Percentiles rank a stretch among this genome's conserved stretches.
phyloP scores from a whole-genome alignment of 2,329 filamentous ascomycete genomes.

The Alternaria rosae region DNA sequence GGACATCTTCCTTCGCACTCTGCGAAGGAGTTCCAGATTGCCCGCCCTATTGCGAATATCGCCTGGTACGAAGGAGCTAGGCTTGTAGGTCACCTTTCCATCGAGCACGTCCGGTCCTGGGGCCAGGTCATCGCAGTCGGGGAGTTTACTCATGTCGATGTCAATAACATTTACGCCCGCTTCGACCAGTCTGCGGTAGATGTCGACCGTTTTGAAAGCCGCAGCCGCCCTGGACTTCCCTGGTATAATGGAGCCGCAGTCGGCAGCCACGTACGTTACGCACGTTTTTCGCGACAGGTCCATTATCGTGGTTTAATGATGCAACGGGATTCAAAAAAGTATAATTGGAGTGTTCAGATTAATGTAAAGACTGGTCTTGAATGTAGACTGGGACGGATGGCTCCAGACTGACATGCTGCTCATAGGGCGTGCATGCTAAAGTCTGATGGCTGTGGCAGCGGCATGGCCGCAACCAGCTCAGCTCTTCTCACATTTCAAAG shows the following conservation, averaged over 20 bases:
- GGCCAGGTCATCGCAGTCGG: not conserved
- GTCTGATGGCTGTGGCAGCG: not conserved
- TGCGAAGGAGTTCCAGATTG: not conserved
- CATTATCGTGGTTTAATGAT: not conserved
- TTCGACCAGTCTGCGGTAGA: constrained; percentile 8
- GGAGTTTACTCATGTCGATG: not conserved
- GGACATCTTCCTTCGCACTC: not conserved
- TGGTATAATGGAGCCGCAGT: constrained; percentile 24
- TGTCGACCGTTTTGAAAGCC: constrained; percentile 13
- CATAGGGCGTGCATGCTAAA: not conserved
- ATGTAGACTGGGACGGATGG: not conserved
- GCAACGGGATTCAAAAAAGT: not conserved
- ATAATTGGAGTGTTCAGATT: not conserved
- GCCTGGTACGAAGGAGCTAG: constrained; percentile 12
- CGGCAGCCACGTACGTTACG: constrained; percentile 19
- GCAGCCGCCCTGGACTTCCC: constrained; percentile 22
- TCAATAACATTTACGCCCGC: constrained; percentile 3
- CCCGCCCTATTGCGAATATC: constrained; percentile 23
- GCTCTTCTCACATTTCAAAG: not conserved
- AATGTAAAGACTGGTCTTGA: not conserved
- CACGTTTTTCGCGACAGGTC: constrained; percentile 1
- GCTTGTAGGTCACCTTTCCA: not conserved
- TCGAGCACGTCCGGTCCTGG: constrained; percentile 4
- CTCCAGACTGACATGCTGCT: not conserved
- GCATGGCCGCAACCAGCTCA: not conserved